These are phyloP conservation scores for Backusella circina DNA, from an alignment of 192 early-diverging fungal species.

Conservation along the genomic window DNA sequence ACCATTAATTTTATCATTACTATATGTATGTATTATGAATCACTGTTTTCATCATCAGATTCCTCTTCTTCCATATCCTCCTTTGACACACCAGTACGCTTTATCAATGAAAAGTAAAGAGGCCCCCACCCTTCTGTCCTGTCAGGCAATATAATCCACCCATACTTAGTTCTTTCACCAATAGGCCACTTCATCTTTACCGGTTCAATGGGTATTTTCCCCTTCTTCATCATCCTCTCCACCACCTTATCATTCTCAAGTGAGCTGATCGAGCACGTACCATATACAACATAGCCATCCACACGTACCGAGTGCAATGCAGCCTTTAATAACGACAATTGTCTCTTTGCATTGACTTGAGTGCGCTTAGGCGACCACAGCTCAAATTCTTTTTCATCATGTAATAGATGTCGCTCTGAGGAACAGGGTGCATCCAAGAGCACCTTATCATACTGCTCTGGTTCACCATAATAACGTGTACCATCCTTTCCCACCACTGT, in stretches of 20 bases:
- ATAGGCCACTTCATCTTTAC: constrained; percentile 34
- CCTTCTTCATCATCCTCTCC: constrained; percentile 39
- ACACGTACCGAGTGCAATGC: constrained; percentile 34
- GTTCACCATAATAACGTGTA: constrained; percentile 9
- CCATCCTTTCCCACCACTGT: constrained; percentile 17
- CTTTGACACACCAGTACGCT: constrained; percentile 14
- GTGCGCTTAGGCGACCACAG: constrained; percentile 42
- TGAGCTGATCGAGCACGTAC: constrained; percentile 48
- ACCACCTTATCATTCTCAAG: constrained; percentile 47
- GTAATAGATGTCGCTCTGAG: constrained; percentile 48
- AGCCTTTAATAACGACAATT: constrained; percentile 32
- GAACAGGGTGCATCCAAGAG: constrained; percentile 55
- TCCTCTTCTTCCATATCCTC: background rate
- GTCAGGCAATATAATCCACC: constrained; percentile 55
- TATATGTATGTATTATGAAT: too few relatives aligned
- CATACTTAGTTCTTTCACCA: constrained; percentile 46
- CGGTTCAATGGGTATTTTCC: constrained; percentile 27
- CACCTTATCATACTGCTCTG: constrained; percentile 39
- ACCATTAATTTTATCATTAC: too few relatives aligned
- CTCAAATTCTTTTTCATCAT: constrained; percentile 36
- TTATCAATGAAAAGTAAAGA: constrained; percentile 49
- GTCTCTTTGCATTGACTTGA: constrained; percentile 36
- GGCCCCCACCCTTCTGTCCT: constrained; percentile 50
- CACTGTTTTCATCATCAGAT: background rate
- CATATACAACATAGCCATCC: constrained; percentile 46